phyloP scores from a whole-genome alignment of 495 filamentous ascomycete genomes.

The Aspergillus haitiensis region DNA sequence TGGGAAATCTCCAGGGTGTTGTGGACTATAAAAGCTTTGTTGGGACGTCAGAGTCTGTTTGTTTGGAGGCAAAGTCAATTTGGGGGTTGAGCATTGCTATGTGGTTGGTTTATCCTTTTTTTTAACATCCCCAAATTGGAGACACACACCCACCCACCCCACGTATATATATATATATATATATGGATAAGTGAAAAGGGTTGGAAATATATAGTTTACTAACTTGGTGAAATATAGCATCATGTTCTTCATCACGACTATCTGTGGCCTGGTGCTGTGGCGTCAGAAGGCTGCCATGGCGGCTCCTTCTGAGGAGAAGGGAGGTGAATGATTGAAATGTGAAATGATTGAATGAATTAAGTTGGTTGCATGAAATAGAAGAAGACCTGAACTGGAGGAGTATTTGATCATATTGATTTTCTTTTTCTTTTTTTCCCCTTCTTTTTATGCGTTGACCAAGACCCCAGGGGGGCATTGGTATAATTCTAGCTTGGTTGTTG shows the following conservation, averaged over 20 bases:
- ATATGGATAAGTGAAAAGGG: not conserved
- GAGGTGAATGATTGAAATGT: constrained; percentile 25
- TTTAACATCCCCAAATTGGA: not conserved
- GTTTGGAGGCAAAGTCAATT: constrained; percentile 81
- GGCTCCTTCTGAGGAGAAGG: constrained; percentile 17
- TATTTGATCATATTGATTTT: not conserved
- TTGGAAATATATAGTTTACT: not conserved
- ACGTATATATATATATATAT: no score
- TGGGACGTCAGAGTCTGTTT: constrained; percentile 65
- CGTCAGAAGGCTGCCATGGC: constrained; percentile 43
- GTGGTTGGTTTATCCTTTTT: constrained; percentile 50
- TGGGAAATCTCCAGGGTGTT: constrained; percentile 40
- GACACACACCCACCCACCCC: no score
- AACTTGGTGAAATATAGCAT: constrained; percentile 46
- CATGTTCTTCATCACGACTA: constrained; percentile 65
- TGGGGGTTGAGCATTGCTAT: constrained; percentile 87
- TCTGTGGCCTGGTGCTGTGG: constrained; percentile 61
- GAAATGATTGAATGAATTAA: not conserved
- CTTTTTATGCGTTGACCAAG: not conserved
- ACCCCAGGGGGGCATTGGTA: not conserved
- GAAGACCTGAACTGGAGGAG: not conserved
- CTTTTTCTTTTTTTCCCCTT: constrained; percentile 8
- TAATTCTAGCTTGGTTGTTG: not conserved
- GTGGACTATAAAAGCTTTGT: constrained; percentile 62
- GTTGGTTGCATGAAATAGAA: not conserved